Base-by-base conservation (phyloP, 169 alveolate species). In the Amoebophrya sp. region DNA sequence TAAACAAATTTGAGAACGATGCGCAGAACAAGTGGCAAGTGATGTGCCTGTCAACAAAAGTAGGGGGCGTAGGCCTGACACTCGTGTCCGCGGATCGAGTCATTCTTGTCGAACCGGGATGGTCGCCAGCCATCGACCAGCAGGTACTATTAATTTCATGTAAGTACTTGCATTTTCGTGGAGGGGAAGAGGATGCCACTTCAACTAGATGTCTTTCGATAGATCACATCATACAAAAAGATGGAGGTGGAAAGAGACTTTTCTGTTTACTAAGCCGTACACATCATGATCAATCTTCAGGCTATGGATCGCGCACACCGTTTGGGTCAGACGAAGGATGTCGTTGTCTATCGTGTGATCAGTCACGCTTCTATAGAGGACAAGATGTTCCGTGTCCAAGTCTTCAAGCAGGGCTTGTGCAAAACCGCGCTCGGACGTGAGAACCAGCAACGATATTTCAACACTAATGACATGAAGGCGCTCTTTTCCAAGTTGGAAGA, bases 281-380 rank as follows among this genome's bases (percentile, higher is more conserved):
- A n/a, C n/a, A n/a, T n/a, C n/a, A n/a, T n/a, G n/a, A n/a, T n/a
- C n/a, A n/a, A n/a, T 0, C 83, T 6, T 26, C 83, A 65, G 83
- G 83, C 83, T 6, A 65, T 65, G 83, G 83, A 65, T 36, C 83
- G 83, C 83, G 83, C 83, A 36, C 83, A 65, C 33, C 83, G 83
- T 29, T 36, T 65, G 2, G 83, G 83, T 29, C 83, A 65, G 83
- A 65, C 12, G 83, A 65, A 65, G 83, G 83, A 65, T 29, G 83
- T 65, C 2, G 83, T 65, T 10, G 83, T 65, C 2, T 65, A 65
- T 36, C 83, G 83, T 65, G 33, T 65, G 38, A 65, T 65, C n/a
- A 6, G 33, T 1, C 83, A 65, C 83, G 26, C 33, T 10, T 26
- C 83, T 6, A 65, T 65, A 29, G 83, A 65, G 83, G 83, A 65